Conservation (phyloP, 306 rosid species). For the Psophocarpus tetragonolobus region DNA sequence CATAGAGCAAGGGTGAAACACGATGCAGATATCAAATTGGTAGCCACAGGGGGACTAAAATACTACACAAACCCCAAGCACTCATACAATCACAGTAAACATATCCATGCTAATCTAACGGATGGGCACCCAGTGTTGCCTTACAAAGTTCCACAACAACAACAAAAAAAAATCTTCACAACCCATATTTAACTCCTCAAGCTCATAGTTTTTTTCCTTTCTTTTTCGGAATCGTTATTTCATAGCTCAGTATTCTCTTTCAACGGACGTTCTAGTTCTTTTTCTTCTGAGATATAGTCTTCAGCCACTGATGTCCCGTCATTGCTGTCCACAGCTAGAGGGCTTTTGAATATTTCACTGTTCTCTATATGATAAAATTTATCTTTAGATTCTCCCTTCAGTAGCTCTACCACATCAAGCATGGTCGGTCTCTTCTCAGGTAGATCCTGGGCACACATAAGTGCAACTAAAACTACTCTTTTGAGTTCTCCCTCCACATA, state of each 20-base stretch:
- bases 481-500: constrained; percentile 69
- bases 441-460: constrained; percentile 50
- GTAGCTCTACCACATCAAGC: constrained; percentile 75
- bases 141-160: background rate
- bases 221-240: background rate
- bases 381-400: constrained; percentile 70
- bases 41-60: background rate
- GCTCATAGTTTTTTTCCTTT: background rate
- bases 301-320: constrained; percentile 43
- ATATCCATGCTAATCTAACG: background rate
- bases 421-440: constrained; percentile 75
- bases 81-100: constrained; percentile 16
- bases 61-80: constrained; percentile 23
- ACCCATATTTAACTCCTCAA: background rate
- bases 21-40: too few species aligned
- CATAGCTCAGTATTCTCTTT: constrained; percentile 34
- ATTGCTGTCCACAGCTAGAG: constrained; percentile 30
- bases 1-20: too few species aligned
- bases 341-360: constrained; percentile 55
- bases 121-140: background rate
- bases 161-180: background rate
- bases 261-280: constrained; percentile 41
- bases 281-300: constrained; percentile 65
- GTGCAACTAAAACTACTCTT: constrained; percentile 63
- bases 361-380: constrained; percentile 58